These are phyloP conservation scores for Lenwebbia sp. DNA, from an alignment of 345 rosid genomes.

Conservation along the genomic window DNA sequence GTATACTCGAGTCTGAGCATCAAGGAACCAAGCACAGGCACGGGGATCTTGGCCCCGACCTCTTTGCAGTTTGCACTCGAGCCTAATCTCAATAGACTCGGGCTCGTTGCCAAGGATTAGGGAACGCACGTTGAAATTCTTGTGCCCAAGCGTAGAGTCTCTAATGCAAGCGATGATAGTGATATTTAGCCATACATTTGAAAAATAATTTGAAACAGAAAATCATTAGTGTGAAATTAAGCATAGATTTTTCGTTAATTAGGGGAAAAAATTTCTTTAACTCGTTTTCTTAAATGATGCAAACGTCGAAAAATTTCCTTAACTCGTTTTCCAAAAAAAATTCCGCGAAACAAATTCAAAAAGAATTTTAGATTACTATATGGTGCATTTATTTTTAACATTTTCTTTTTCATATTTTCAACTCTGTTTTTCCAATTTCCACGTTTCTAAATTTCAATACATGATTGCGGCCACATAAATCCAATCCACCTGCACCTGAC, in stretches of 20 bases:
- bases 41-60: fast-evolving
- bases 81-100: neutral
- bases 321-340: neutral
- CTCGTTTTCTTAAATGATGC: neutral
- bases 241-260: neutral
- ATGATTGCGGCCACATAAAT: neutral
- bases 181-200: too few relatives aligned
- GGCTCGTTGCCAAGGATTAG: neutral
- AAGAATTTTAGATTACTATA: neutral
- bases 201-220: too few relatives aligned
- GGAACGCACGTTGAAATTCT: neutral
- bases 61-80: neutral
- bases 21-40: neutral
- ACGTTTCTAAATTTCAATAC: neutral
- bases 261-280: neutral
- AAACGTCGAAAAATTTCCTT: neutral
- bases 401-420: neutral
- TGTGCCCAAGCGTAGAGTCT: neutral
- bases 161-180: neutral
- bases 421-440: neutral
- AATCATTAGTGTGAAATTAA: neutral
- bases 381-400: neutral
- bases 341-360: neutral
- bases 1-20: neutral
- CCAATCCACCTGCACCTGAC: neutral